Evolutionary conservation across 176 grass and related monocot species (phyloP), one percentile per base, ranked within the genome.

Genomic region (Leersia perrieri): DNA sequence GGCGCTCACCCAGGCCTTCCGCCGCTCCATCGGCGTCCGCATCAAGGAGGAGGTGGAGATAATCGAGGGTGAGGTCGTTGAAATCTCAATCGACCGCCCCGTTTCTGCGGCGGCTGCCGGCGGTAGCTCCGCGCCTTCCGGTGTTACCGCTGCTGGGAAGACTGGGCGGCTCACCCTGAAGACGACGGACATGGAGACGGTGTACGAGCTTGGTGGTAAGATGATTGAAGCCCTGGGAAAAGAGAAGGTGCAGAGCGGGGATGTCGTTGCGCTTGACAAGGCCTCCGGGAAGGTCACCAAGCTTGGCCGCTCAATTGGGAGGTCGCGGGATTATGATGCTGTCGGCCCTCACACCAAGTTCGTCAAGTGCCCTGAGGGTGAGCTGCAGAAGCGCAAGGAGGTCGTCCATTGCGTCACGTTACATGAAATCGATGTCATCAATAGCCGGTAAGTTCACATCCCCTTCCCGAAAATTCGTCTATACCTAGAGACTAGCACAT

Each of bases 1-100:
- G 79, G 92, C 92, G 23, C 93, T 99, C 63, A 99, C 87, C 15
- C 92, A 99, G 84, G 90, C 90, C 68, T 95, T 93, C 84, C 92
- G 92, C 66, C 88, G 90, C 68, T 62, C 96, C 15, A 95, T 99
- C 42, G 96, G 96, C 63, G 96, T 95, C 20, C 96, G 92, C 64
- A 99, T 99, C 82, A 99, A 99, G 88, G 96, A 95, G 87, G 96
- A 99, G 75, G 92, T 92, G 7, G 96, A 99, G 86, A 95, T 95
- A 11, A 99, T 99, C 15, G 96, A 99, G 80, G 96, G 96, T n/a
- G 96, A 99, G 88, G 96, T 99, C 32, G 84, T 99, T 3, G 96
- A 99, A 84, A 91, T 99, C 66, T 83, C 96, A 13, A 91, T 99
- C 20, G 96, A 99, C 76, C 92, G 92, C 47, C 90, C 96, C 2